Base-by-base conservation (phyloP, 2,329 filamentous ascomycete genomes). In the Fusarium praegraminearum region DNA sequence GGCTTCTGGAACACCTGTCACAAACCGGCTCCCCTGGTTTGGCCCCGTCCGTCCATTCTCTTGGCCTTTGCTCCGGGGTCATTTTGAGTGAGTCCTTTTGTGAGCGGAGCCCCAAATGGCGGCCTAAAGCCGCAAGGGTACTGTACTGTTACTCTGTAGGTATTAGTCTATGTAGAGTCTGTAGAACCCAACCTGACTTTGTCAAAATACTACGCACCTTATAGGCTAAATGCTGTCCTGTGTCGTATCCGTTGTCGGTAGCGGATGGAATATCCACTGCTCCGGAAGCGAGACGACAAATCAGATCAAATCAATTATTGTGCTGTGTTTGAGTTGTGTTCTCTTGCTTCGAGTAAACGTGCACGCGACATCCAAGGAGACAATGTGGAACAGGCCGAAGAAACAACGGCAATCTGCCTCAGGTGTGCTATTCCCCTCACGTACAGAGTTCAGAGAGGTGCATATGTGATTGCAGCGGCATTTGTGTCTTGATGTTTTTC, bases 1-100 rank as follows among this genome's bases (percentile, higher is more conserved):
- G 65, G 35, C 53, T 71, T 71, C 69, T 71, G 69, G 69, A 71
- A 71, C 62, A 61, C 58, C 57, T 71, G 68, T 67, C 67, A 69
- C 67, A 59, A 58, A 41, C 32, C 49, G 11, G 26, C 28, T 35
- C 38, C 45, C 49, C 60, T 38, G 35, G 33, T 41, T 26, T 49
- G 62, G 32, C 9, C 43, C 53, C 28, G 18, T 18, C 24, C 24
- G 18, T 22, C 32, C 24, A 22, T 18, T 30, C 24, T 28, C 50
- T 56, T 41, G 38, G 60, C 20, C 67, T 51, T 60, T 67, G 60
- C 56, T 57, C 58, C 57, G 53, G 56, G 55, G 56, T 55, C 50
- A 36, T 43, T 40, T 57, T 46, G 65, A 54, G 61, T 54, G 65
- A 54, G 61, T 51, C 57, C 60, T 65, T 69, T 65, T 68, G 49